Conservation (phyloP, 176 grass and related monocot genomes). For the Zizania latifolia region DNA sequence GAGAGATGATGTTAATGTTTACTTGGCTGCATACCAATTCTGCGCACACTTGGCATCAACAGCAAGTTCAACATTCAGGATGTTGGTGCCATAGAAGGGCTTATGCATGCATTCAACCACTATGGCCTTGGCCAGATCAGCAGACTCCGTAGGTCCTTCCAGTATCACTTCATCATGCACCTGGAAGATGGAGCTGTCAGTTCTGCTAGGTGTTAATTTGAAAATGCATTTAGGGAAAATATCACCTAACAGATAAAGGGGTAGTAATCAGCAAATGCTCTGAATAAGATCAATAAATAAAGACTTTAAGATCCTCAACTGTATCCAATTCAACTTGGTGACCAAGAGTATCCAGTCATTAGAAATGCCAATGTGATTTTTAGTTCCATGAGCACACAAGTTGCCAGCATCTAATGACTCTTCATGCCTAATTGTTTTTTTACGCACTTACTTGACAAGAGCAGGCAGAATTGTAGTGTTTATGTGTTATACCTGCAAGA, state of each 20-base stretch:
- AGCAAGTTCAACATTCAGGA: conserved; percentile 72
- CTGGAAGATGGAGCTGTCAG: conserved; percentile 41
- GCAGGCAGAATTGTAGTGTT: neutral
- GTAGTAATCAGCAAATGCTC: neutral
- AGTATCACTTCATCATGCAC: conserved; percentile 99
- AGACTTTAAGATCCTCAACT: neutral
- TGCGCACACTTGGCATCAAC: conserved; percentile 94
- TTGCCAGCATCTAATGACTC: neutral
- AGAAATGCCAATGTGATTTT: neutral
- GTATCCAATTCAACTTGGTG: neutral
- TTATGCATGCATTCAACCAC: conserved; percentile 93
- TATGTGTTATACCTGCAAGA: conserved; percentile 67
- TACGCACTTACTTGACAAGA: neutral
- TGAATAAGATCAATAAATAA: neutral
- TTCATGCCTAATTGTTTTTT: neutral
- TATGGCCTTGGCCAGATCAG: conserved; percentile 79
- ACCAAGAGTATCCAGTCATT: neutral
- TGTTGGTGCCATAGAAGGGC: conserved; percentile 73
- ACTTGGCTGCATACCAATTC: conserved; percentile 95
- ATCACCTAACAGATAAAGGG: neutral
- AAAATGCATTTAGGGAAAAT: neutral
- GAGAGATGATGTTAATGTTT: neutral
- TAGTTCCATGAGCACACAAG: neutral
- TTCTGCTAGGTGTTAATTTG: neutral
- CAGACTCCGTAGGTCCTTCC: conserved; percentile 87